Percentiles rank a stretch among this genome's conserved stretches.
Evolutionary conservation across 225 moss, liverwort and hornwort species (phyloP).

Genomic region (Sphagnum tenellum): DNA sequence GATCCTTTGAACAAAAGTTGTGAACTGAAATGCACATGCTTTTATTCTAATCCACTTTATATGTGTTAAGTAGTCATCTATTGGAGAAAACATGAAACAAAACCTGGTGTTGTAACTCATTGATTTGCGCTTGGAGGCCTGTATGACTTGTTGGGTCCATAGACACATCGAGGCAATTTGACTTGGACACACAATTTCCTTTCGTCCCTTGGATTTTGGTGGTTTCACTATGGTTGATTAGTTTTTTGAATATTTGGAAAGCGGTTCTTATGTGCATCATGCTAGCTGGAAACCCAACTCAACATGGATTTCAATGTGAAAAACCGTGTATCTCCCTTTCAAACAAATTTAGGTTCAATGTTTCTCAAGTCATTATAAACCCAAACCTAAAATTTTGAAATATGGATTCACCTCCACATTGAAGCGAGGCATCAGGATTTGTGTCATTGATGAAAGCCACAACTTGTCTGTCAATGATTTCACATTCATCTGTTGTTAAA

Average conservation of each 20-base stretch:
- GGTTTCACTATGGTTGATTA: slow-evolving; percentile 22
- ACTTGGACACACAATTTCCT: background rate
- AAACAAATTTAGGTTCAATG: no score
- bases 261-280: slow-evolving; percentile 52
- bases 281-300: slow-evolving; percentile 25
- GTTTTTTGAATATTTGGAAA: slow-evolving; percentile 65
- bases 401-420: slow-evolving; percentile 47
- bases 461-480: slow-evolving; percentile 28
- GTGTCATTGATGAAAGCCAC: slow-evolving; percentile 30
- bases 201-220: background rate
- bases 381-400: no score
- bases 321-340: no score
- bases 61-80: slow-evolving; percentile 3
- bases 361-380: no score
- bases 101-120: slow-evolving; percentile 57
- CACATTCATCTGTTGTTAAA: slow-evolving; percentile 36
- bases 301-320: no score
- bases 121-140: slow-evolving; percentile 30
- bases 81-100: background rate
- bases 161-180: background rate
- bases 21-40: no score
- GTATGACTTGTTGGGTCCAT: slow-evolving; percentile 10
- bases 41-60: no score
- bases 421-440: slow-evolving; percentile 36
- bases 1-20: no score